A percentile compares a stretch with the other conserved stretches of the same genome.
These are phyloP conservation scores for Rhizopogon roseolus DNA, from an alignment of 768 basidiomycete genomes.

Conservation along the genomic window DNA sequence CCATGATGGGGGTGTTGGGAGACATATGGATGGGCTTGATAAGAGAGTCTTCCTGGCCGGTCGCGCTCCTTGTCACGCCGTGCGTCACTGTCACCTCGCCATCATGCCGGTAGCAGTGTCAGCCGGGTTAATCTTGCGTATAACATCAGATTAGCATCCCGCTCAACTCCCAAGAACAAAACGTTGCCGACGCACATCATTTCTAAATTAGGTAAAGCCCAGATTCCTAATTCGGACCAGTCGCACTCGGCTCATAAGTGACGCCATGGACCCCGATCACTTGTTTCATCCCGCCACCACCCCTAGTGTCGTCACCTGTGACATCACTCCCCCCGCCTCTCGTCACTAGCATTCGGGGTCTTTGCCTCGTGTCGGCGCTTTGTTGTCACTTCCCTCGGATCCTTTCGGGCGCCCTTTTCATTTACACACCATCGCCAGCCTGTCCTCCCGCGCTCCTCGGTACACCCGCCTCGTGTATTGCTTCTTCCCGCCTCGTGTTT, in stretches of 20 bases:
- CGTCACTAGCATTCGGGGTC: constrained; percentile 15
- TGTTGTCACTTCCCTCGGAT: not conserved
- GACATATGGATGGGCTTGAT: not conserved
- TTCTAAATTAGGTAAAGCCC: constrained; percentile 10
- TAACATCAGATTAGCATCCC: not conserved
- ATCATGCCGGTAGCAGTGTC: not conserved
- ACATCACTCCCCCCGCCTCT: constrained; percentile 11
- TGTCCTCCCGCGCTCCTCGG: constrained; percentile 1
- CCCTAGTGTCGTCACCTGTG: constrained; percentile 7
- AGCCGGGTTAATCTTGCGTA: constrained; percentile 3
- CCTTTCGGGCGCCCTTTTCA: too few species aligned
- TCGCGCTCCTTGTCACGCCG: constrained; percentile 1
- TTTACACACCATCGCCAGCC: not conserved
- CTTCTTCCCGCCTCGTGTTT: constrained; percentile 1
- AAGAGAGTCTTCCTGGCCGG: constrained; percentile 2
- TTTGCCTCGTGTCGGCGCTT: constrained; percentile 29
- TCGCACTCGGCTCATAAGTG: constrained; percentile 5
- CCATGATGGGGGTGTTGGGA: constrained; percentile 1
- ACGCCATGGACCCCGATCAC: constrained; percentile 18
- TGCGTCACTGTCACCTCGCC: constrained; percentile 2
- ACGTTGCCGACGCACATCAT: constrained; percentile 24
- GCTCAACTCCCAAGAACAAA: constrained; percentile 10
- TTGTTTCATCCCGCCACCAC: not conserved
- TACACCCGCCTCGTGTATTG: not conserved
- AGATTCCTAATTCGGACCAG: constrained; percentile 13